Conservation (phyloP, 2,329 filamentous ascomycete species). For the Alternaria novae-zelandiae region DNA sequence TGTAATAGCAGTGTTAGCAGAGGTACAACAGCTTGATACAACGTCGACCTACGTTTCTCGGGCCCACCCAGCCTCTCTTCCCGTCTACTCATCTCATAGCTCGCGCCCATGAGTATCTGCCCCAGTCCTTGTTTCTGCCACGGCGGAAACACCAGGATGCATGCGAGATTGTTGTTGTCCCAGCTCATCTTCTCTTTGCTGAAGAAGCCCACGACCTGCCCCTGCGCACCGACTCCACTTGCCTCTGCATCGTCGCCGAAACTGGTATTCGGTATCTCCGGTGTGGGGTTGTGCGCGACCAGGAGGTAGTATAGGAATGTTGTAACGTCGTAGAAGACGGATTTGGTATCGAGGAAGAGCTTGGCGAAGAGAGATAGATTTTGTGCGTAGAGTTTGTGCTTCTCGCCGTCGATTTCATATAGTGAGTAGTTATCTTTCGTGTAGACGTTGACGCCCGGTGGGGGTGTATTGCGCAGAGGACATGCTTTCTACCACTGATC, state of each 20-base stretch:
- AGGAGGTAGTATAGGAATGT: conserved; percentile 95
- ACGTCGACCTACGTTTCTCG: conserved; percentile 71
- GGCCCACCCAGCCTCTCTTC: conserved; percentile 88
- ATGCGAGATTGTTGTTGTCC: conserved; percentile 98
- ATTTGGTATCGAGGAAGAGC: conserved; percentile 97
- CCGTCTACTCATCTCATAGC: conserved; percentile 86
- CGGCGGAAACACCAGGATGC: conserved; percentile 93
- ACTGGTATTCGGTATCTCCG: conserved; percentile 41
- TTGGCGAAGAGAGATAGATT: conserved; percentile 96
- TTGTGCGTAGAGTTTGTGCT: conserved; percentile 87
- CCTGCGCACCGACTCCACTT: conserved; percentile 1
- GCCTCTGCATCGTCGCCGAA: conserved; percentile 17
- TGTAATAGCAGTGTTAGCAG: conserved; percentile 25
- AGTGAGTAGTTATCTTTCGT: conserved; percentile 81
- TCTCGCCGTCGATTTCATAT: conserved; percentile 91
- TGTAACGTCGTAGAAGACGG: conserved; percentile 94
- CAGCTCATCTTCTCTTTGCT: conserved; percentile 98
- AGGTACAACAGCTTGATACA: not conserved
- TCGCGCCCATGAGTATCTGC: conserved; percentile 86
- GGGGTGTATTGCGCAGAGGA: conserved; percentile 49
- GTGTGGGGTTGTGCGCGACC: conserved; percentile 68
- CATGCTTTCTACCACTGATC: conserved; percentile 50
- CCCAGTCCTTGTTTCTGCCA: conserved; percentile 93
- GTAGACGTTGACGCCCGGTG: conserved; percentile 78
- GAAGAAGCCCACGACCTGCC: conserved; percentile 90